phyloP scores from a whole-genome alignment of 164 flowering plant species.

The Berberis thunbergii region DNA sequence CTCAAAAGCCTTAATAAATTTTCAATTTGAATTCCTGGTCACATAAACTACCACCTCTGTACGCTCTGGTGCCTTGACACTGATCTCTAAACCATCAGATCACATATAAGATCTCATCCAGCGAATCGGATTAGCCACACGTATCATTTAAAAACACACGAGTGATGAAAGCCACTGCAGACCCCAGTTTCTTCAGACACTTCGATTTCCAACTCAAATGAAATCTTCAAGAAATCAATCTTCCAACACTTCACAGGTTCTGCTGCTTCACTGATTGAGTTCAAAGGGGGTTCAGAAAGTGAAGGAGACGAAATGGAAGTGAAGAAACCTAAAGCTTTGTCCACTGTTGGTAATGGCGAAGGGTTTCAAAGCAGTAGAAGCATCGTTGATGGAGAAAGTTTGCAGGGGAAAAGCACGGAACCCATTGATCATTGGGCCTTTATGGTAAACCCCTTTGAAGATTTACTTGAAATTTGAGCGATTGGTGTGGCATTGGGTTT shows the following conservation, averaged over 20 bases:
- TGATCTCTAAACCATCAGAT: too few relatives aligned
- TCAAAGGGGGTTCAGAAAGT: not conserved
- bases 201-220: too few relatives aligned
- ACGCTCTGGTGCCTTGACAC: too few relatives aligned
- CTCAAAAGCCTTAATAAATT: too few relatives aligned
- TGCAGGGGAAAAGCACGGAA: slow-evolving; percentile 6
- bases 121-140: too few relatives aligned
- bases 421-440: slow-evolving; percentile 42
- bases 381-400: slow-evolving; percentile 16
- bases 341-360: not conserved
- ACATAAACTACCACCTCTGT: too few relatives aligned
- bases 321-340: not conserved
- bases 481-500: slow-evolving; percentile 1
- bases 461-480: not conserved
- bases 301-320: not conserved
- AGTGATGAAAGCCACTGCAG: too few relatives aligned
- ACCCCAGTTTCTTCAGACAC: too few relatives aligned
- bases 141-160: too few relatives aligned
- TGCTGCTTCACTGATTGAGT: not conserved
- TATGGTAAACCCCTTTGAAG: slow-evolving; percentile 29
- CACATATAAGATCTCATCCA: too few relatives aligned
- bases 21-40: too few relatives aligned
- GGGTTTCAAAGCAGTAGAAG: not conserved
- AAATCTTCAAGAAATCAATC: too few relatives aligned
- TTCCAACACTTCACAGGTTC: not conserved